phyloP scores from a whole-genome alignment of 495 filamentous ascomycete species.

The Aspergillus biplanus region DNA sequence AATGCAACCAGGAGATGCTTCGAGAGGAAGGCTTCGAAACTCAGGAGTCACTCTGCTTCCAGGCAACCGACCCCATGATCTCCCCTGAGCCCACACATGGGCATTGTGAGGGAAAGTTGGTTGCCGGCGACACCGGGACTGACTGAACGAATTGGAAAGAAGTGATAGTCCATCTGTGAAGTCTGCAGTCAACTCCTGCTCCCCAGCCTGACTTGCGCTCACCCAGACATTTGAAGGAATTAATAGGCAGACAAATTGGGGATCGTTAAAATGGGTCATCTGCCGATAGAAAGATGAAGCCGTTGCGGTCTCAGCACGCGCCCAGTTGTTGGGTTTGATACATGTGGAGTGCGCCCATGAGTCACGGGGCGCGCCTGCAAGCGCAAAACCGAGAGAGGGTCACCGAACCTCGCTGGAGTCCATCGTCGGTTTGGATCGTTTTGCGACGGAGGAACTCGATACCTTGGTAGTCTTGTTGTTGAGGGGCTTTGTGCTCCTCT shows the following conservation, averaged over 20 bases:
- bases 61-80: constrained; percentile 18
- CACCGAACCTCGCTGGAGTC: constrained; percentile 12
- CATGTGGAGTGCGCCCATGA: constrained; percentile 16
- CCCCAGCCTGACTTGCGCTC: constrained; percentile 4
- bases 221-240: constrained; percentile 1
- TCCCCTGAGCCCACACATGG: constrained; percentile 13
- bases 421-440: constrained; percentile 24
- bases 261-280: constrained; percentile 8
- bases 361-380: constrained; percentile 4
- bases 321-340: constrained; percentile 10
- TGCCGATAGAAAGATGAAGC: constrained; percentile 6
- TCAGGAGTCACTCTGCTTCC: constrained; percentile 8
- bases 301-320: constrained; percentile 25
- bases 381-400: neutral
- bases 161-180: constrained; percentile 3
- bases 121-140: constrained; percentile 14
- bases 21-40: neutral
- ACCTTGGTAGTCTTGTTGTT: neutral
- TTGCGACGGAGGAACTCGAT: too few species aligned
- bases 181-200: constrained; percentile 4
- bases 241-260: constrained; percentile 7
- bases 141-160: constrained; percentile 9
- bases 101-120: constrained; percentile 11
- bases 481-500: neutral
- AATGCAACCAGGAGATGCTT: constrained; percentile 11